Evolutionary conservation across 306 rosid species (phyloP), one percentile per base, ranked within the genome.

Genomic region (Quercus berberidifolia): DNA sequence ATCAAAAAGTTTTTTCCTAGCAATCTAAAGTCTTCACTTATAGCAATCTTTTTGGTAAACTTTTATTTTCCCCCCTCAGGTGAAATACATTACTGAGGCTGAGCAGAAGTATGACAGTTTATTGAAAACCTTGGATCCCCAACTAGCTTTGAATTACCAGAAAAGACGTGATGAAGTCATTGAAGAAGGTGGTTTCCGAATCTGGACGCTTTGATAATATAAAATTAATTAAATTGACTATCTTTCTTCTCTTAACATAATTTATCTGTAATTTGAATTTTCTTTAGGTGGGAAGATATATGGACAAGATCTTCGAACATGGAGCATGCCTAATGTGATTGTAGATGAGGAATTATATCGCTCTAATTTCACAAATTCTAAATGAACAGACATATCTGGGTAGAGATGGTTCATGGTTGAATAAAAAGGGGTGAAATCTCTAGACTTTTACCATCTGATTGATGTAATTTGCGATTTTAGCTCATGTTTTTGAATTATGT

Each of bases 101-200:
- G 97, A 94, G 84, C 89, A 89, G 55, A 91, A 94, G 82, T 94
- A 91, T 77, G 82, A 81, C 69, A 55, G 69, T 57, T 76, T 92
- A 41, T 81, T 94, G 73, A 83, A 90, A 68, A 69, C 80, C 71
- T 85, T 94, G 80, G 93, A 91, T 83, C 91, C 97, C 10, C 90
- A 84, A 18, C 83, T 94, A 62, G 86, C 97, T 49, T 63, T 60
- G 80, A 76, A 85, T 75, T 92, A 89, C 87, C 90, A 86, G 79
- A 86, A 84, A 86, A 91, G 98, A 86, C 92, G 98, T 59, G 92
- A 81, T 55, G 97, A 94, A 85, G 97, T 97, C 80, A 92, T 97
- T 56, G 73, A 74, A 85, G 98, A 92, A 88, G 98, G 98, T 94
- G 85, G 81, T 28, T 78, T 85, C 26, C 64, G 23, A 56, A 51